phyloP scores from a whole-genome alignment of 257 asterid genomes.

The Schizonepeta tenuifolia region DNA sequence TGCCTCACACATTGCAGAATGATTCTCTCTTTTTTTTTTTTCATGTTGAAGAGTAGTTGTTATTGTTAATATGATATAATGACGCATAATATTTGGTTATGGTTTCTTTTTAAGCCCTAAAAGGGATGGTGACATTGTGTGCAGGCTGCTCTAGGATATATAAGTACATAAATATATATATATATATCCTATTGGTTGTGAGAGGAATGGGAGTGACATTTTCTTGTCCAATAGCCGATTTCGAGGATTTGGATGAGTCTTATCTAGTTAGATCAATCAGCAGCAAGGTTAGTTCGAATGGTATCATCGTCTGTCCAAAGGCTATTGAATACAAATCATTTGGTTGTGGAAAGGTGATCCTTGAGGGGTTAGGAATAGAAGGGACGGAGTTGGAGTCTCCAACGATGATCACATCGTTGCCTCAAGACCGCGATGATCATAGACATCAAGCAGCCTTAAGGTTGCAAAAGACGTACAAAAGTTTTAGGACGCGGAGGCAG shows the following conservation, averaged over 20 bases:
- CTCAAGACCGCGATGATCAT: conserved; percentile 22
- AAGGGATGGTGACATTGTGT: not conserved
- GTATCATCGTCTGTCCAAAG: conserved; percentile 36
- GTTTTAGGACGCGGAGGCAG: conserved; percentile 80
- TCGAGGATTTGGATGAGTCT: conserved; percentile 59
- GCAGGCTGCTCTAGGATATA: conserved; percentile 14
- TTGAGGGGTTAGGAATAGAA: conserved; percentile 52
- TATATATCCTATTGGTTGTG: conserved; percentile 22
- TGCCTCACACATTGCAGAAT: not conserved
- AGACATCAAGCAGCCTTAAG: conserved; percentile 67
- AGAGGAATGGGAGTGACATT: conserved; percentile 71
- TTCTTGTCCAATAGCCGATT: conserved; percentile 47
- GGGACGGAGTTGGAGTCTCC: conserved; percentile 52
- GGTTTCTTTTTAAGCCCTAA: not conserved
- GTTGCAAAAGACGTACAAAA: conserved; percentile 84
- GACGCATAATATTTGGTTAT: no score
- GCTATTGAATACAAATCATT: conserved; percentile 38
- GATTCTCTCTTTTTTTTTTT: no score
- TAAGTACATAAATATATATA: not conserved
- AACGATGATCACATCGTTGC: conserved; percentile 7
- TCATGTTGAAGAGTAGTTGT: no score
- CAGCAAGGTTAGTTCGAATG: conserved; percentile 44
- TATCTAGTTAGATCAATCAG: conserved; percentile 46
- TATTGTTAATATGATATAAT: no score
- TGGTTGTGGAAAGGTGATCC: conserved; percentile 55